phyloP scores from a whole-genome alignment of 2,329 filamentous ascomycete genomes.

The Hymenoscyphus linearis region DNA sequence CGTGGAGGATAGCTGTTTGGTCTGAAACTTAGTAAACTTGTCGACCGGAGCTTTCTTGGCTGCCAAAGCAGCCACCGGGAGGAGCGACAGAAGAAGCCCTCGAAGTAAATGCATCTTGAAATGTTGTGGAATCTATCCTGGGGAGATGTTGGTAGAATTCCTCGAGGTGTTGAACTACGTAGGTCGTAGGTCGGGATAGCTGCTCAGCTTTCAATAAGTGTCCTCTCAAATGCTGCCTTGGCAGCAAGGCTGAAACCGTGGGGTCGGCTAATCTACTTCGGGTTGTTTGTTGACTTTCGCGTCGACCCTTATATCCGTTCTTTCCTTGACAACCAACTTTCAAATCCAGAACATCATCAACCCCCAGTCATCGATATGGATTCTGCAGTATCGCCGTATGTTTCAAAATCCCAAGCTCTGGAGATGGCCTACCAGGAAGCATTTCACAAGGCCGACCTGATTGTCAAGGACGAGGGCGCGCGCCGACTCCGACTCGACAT shows the following conservation, averaged over 20 bases:
- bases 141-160: conserved; percentile 9
- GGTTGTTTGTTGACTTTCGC: background rate
- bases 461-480: conserved; percentile 69
- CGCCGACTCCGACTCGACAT: conserved; percentile 65
- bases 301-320: background rate
- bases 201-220: conserved; percentile 3
- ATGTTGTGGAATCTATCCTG: background rate
- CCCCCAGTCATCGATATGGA: conserved; percentile 22
- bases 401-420: conserved; percentile 38
- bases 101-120: conserved; percentile 64
- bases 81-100: conserved; percentile 56
- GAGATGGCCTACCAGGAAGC: conserved; percentile 67
- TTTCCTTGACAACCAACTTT: background rate
- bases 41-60: conserved; percentile 60
- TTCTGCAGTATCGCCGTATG: conserved; percentile 26
- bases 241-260: background rate
- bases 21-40: conserved; percentile 66
- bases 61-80: conserved; percentile 55
- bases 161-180: conserved; percentile 2
- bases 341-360: background rate
- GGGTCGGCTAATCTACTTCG: background rate
- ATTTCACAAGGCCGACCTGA: conserved; percentile 57
- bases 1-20: conserved; percentile 57
- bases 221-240: background rate
- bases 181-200: conserved; percentile 5